These are phyloP conservation scores for Phytophthora sp. DNA, from an alignment of 352 stramenopile species.

Conservation along the genomic window DNA sequence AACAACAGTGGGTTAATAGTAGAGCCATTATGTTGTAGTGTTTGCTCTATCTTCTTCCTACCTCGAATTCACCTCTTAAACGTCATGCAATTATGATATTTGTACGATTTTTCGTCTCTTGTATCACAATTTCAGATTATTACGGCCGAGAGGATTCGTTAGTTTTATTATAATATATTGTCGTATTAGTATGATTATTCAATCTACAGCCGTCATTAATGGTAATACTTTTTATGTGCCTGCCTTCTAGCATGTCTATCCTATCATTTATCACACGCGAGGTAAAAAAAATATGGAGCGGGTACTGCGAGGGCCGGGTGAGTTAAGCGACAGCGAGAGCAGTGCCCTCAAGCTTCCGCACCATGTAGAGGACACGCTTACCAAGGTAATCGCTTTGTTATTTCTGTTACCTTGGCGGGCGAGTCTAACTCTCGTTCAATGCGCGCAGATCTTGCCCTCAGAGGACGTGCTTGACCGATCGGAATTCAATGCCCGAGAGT, in stretches of 20 bases:
- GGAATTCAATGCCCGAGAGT: slow-evolving; percentile 92
- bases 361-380: slow-evolving; percentile 58
- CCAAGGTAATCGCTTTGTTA: slow-evolving; percentile 38
- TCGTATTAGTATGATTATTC: too few relatives aligned
- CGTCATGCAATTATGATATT: too few relatives aligned
- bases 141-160: too few relatives aligned
- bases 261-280: slow-evolving; percentile 4
- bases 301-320: slow-evolving; percentile 5
- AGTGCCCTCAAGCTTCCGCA: slow-evolving; percentile 56
- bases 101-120: too few relatives aligned
- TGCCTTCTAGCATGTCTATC: slow-evolving; percentile 10
- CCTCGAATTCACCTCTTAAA: too few relatives aligned
- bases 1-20: background rate
- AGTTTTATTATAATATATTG: too few relatives aligned
- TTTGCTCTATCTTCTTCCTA: too few relatives aligned
- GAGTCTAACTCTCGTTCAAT: background rate
- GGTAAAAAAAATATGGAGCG: slow-evolving; percentile 31
- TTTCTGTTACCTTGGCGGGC: background rate
- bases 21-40: too few relatives aligned
- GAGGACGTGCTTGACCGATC: slow-evolving; percentile 88
- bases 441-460: slow-evolving; percentile 65
- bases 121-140: too few relatives aligned
- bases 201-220: too few relatives aligned
- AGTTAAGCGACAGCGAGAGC: slow-evolving; percentile 11
- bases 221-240: too few relatives aligned